Base-by-base conservation (phyloP, 73 alveolate genomes). In the Effrenium voratum region DNA sequence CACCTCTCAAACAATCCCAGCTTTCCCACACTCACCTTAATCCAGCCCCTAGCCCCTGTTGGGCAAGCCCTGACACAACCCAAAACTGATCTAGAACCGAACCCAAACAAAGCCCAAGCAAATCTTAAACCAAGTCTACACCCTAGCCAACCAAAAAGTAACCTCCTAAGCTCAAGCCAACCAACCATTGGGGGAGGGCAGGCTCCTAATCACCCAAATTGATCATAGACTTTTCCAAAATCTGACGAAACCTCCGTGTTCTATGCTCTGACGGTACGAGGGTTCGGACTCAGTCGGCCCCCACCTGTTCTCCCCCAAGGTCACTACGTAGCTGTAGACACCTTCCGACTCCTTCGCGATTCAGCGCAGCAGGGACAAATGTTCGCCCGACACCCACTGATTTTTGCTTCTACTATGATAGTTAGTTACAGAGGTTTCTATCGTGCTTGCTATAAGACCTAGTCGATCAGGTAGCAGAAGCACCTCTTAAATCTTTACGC, bases 281-380 rank as follows among this genome's bases (percentile, higher is more conserved):
- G 15, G 1, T 59, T 59, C 34, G 36, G 73, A 59, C 0, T n/a
- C 22, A n/a, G 73, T 28, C n/a, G 5, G 34, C 32, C 63, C 52
- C 43, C 19, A 59, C 87, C 87, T 76, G 87, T 76, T 76, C 87
- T 76, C 87, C 24, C 87, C 87, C 87, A 76, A 32, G 41, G 59
- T 76, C 38, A 76, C 52, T 8, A 47, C 19, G 87, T 47, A 76
- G 87, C 60, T 76, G 87, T 36, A 76, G 59, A 76, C 30, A 4
- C 87, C 60, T 38, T 76, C 87, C 19, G 87, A 43, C 60, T 76
- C 87, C 87, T 76, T 34, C 22, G 36, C 32, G 82, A 38, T 26
- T 70, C 38, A 30, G 38, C 28, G 82, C 45, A 8, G 13, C 38
- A 30, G 82, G 47, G 82, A 8, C 10, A 24, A 5, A 32, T 32